Evolutionary conservation across 192 early-diverging fungal genomes (phyloP).

Genomic region (Diversispora eburnea): DNA sequence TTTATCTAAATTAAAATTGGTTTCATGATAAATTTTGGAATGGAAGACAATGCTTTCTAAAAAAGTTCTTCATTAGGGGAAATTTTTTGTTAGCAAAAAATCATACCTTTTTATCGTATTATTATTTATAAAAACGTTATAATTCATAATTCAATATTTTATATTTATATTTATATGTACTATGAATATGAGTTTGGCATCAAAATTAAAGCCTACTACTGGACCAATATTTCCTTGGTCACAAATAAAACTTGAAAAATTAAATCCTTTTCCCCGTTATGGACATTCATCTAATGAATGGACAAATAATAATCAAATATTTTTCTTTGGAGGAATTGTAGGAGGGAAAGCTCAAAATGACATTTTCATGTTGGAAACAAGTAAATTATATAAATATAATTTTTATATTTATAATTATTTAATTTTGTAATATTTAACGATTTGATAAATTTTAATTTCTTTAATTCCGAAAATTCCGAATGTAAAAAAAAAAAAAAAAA

Average conservation of each 20-base stretch:
- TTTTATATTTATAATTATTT: background rate
- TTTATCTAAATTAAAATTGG: no score
- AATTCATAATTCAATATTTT: no score
- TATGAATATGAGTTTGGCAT: background rate
- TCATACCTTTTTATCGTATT: no score
- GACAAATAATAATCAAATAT: conserved; percentile 37
- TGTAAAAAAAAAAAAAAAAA: background rate
- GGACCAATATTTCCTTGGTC: conserved; percentile 21
- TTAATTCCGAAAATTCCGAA: no score
- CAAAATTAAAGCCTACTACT: background rate
- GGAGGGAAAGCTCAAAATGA: conserved; percentile 37
- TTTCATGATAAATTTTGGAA: no score
- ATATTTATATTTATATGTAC: no score
- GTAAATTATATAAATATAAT: background rate
- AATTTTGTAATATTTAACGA: no score
- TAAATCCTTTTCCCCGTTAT: conserved; percentile 41
- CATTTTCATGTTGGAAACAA: conserved; percentile 36
- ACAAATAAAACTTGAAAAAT: conserved; percentile 13
- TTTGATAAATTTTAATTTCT: no score
- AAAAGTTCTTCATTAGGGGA: no score
- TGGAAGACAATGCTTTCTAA: no score
- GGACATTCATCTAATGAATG: conserved; percentile 35
- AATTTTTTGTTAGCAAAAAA: no score
- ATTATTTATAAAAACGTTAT: no score
- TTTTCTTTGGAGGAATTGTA: conserved; percentile 41